These are phyloP conservation scores for Aspergillus awamori DNA, from an alignment of 2,329 filamentous ascomycete species.

Conservation along the genomic window DNA sequence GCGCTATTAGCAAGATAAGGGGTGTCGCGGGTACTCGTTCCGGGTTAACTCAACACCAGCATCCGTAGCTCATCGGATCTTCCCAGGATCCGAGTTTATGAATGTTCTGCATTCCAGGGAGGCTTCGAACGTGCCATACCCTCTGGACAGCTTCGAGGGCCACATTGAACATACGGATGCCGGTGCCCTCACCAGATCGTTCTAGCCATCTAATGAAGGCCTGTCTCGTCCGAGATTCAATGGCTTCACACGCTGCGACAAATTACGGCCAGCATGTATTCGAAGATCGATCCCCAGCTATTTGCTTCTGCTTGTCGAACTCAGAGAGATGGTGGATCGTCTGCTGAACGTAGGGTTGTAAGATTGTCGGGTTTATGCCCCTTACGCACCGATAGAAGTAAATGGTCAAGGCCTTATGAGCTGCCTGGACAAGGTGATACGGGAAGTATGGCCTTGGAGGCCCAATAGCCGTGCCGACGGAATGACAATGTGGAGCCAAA, in stretches of 20 bases:
- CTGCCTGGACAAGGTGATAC: no score
- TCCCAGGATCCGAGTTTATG: not conserved
- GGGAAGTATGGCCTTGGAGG: no score
- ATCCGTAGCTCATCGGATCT: slow-evolving; percentile 8
- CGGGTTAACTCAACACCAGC: slow-evolving; percentile 10
- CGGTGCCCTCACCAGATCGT: not conserved
- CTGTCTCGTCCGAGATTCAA: not conserved
- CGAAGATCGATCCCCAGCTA: slow-evolving; percentile 1
- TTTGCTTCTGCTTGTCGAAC: slow-evolving; percentile 11
- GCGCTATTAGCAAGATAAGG: not conserved
- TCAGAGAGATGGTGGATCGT: slow-evolving; percentile 6
- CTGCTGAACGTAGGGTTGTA: slow-evolving; percentile 12
- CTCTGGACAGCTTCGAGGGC: slow-evolving; percentile 8
- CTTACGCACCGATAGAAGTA: slow-evolving; percentile 12
- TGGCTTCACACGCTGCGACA: slow-evolving; percentile 9
- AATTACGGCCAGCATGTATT: slow-evolving; percentile 11
- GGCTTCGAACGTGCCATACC: slow-evolving; percentile 3
- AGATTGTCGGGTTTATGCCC: slow-evolving; percentile 3
- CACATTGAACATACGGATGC: slow-evolving; percentile 13
- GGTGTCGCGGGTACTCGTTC: not conserved
- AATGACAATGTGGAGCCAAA: no score
- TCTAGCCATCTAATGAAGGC: slow-evolving; percentile 7
- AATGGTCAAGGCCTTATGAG: slow-evolving; percentile 10
- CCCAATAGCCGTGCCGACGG: no score
- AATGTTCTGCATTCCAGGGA: slow-evolving; percentile 6